phyloP scores from a whole-genome alignment of 495 filamentous ascomycete species.

The Hypoxylon cercidicola region DNA sequence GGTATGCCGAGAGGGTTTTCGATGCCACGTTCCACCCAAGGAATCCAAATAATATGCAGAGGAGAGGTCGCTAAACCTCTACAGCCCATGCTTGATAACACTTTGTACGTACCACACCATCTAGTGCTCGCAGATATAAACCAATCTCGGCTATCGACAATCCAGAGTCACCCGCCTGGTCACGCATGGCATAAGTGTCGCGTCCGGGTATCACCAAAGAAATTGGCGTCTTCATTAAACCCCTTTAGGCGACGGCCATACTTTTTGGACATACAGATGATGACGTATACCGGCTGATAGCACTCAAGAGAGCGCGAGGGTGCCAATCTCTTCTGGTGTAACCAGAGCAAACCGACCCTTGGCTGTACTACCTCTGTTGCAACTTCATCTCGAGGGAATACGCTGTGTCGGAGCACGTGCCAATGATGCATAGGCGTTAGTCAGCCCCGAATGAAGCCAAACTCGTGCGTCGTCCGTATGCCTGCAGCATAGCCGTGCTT shows the following conservation, averaged over 20 bases:
- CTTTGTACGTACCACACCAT: conserved; percentile 28
- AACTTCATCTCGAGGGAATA: too few relatives aligned
- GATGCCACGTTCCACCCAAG: conserved; percentile 16
- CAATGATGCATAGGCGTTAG: too few relatives aligned
- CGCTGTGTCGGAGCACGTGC: too few relatives aligned
- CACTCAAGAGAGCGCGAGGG: not conserved
- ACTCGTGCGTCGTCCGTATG: too few relatives aligned
- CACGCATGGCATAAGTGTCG: conserved; percentile 26
- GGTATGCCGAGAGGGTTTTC: conserved; percentile 5
- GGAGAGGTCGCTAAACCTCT: conserved; percentile 9
- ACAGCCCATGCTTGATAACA: conserved; percentile 23
- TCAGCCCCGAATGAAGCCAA: too few relatives aligned
- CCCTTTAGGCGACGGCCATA: conserved; percentile 18
- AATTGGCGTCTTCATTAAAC: conserved; percentile 8
- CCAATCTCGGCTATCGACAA: conserved; percentile 36
- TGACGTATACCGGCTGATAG: too few relatives aligned
- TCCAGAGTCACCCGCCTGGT: conserved; percentile 25
- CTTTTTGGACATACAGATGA: conserved; percentile 1
- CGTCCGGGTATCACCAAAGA: conserved; percentile 26
- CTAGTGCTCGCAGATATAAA: conserved; percentile 24
- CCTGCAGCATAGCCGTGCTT: too few relatives aligned
- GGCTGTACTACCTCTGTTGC: too few relatives aligned
- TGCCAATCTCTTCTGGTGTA: too few relatives aligned
- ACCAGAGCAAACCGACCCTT: too few relatives aligned
- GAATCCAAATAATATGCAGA: conserved; percentile 1